Evolutionary conservation across 2,329 filamentous ascomycete species (phyloP).

Genomic region (Fusarium setosum): DNA sequence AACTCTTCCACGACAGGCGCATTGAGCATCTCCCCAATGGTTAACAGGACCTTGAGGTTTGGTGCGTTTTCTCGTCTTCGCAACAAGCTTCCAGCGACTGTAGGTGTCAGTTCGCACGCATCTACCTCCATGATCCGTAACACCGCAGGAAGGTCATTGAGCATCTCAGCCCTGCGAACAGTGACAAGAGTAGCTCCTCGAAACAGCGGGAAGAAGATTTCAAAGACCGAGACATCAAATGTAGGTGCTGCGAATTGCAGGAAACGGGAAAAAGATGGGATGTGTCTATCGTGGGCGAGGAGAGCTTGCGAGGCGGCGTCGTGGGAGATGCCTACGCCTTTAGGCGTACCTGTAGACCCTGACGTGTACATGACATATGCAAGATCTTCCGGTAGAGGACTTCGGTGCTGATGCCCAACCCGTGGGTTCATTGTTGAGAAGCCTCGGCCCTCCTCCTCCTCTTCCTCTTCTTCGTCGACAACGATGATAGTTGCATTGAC

Average conservation of each 20-base stretch:
- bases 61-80: conserved; percentile 75
- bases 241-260: conserved; percentile 93
- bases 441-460: conserved; percentile 12
- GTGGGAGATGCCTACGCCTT: conserved; percentile 88
- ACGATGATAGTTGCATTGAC: conserved; percentile 49
- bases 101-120: conserved; percentile 89
- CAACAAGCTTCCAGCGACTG: conserved; percentile 83
- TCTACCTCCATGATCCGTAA: conserved; percentile 77
- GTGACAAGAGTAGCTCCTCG: conserved; percentile 79
- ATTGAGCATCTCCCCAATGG: conserved; percentile 94
- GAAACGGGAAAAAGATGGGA: conserved; percentile 82
- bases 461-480: conserved; percentile 45
- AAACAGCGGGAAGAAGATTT: conserved; percentile 90
- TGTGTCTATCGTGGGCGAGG: conserved; percentile 81
- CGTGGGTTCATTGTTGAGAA: neutral
- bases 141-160: conserved; percentile 78
- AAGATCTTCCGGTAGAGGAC: conserved; percentile 56
- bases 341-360: conserved; percentile 88
- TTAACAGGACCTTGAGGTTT: conserved; percentile 76
- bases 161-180: conserved; percentile 74
- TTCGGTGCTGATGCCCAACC: conserved; percentile 22
- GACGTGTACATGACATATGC: conserved; percentile 97
- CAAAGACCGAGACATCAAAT: conserved; percentile 95
- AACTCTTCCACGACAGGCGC: conserved; percentile 82
- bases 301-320: conserved; percentile 83